Base-by-base conservation (phyloP, 805 yeast species). In the Saccharomycopsis javanensis region DNA sequence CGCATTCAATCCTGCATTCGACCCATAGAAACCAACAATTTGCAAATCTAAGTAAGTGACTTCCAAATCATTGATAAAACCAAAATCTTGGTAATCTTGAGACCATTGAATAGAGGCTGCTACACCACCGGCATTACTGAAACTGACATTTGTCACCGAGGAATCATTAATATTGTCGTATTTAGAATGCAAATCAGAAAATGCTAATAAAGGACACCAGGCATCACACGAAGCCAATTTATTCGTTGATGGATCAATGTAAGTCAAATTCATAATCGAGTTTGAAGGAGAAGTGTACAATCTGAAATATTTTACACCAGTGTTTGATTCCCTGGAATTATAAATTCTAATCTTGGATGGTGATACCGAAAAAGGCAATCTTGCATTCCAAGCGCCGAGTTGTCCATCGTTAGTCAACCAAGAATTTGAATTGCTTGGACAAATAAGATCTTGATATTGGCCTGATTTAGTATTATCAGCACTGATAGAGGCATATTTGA, bases 211-310 rank as follows among this genome's bases (percentile, higher is more conserved):
- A 0, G 97, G 96, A 69, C 99, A 94, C 78, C 80, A 85, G 0
- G 96, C 95, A 68, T 90, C 96, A 74, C 99, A 94, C 66, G 72
- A 72, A 15, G 71, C 67, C 2, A 77, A 54, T n/a, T 74, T 70
- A 53, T 85, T 81, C 1, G 88, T 77, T 0, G 66, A 60, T 2
- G 96, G 96, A 66, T 92, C 92, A 23, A 86, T 72, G 65, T 90
- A 94, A 0, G 95, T 82, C 62, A 94, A 69, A 68, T 94, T 94
- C 96, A 94, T 87, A 60, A 92, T 92, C 62, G 97, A 88, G 63
- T 83, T 79, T 11, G 90, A 77, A 0, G 97, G 97, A 55, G 78
- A 71, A 0, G 96, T 83, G 42, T 85, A 72, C 5, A 94, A 72
- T 64, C 97, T 78, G 68, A 91, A 94, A 6, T 77, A 59, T 53